Evolutionary conservation across 352 stramenopile genomes (phyloP).

Genomic region (Phytopythium boreale): DNA sequence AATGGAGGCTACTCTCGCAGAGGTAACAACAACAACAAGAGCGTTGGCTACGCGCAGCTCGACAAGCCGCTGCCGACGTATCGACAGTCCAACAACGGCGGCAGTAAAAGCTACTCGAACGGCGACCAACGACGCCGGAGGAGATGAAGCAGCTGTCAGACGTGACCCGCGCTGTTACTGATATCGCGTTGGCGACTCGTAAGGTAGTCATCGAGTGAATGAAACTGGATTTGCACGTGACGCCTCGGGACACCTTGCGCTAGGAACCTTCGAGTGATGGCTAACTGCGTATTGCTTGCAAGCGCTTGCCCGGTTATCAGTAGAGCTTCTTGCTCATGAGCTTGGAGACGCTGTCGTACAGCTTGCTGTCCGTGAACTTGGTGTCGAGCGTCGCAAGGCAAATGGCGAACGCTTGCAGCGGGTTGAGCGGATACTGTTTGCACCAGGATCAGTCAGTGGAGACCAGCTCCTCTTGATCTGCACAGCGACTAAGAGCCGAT

Average conservation of each 20-base stretch:
- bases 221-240: neutral
- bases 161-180: conserved; percentile 12
- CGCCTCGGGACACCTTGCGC: neutral
- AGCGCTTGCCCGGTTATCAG: neutral
- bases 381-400: conserved; percentile 85
- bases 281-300: neutral
- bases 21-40: conserved; percentile 19
- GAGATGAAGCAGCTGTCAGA: conserved; percentile 9
- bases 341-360: conserved; percentile 44
- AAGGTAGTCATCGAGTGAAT: neutral
- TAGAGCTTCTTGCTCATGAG: conserved; percentile 28
- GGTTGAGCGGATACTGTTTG: conserved; percentile 69
- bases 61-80: conserved; percentile 34
- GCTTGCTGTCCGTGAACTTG: conserved; percentile 56
- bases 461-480: too few relatives aligned
- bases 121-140: conserved; percentile 21
- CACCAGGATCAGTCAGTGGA: neutral
- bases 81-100: conserved; percentile 16
- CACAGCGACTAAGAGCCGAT: too few relatives aligned
- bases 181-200: neutral
- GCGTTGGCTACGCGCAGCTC: conserved; percentile 22
- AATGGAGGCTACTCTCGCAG: conserved; percentile 8
- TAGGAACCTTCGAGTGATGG: neutral
- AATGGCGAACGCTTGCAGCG: conserved; percentile 88
- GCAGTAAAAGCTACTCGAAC: conserved; percentile 16